Percentiles rank a stretch among this genome's conserved stretches.
phyloP scores from a whole-genome alignment of 306 rosid genomes.

The Prunus salicina region DNA sequence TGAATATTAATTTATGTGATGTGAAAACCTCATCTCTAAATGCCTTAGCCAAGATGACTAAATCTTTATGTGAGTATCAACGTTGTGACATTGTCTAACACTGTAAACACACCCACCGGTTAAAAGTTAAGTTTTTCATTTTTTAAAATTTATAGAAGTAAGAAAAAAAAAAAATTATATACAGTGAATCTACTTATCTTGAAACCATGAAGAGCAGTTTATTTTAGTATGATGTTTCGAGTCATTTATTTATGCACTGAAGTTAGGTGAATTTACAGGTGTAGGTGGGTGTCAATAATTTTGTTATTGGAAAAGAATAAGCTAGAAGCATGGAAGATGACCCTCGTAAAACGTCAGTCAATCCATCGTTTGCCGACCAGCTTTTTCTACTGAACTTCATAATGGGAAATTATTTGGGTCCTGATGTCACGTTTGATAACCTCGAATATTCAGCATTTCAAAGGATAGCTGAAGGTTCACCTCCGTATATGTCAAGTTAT shows the following conservation, averaged over 20 bases:
- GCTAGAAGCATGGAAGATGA: constrained; percentile 37
- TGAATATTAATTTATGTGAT: neutral
- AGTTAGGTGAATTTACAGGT: neutral
- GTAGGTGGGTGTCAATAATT: constrained; percentile 17
- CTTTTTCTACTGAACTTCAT: constrained; percentile 57
- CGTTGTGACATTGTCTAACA: neutral
- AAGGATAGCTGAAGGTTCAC: constrained; percentile 31
- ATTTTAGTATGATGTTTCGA: neutral
- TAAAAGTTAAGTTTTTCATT: neutral
- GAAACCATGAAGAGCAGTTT: neutral
- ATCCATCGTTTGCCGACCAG: constrained; percentile 21
- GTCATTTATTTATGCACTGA: neutral
- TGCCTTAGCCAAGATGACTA: neutral
- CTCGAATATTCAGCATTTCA: constrained; percentile 42
- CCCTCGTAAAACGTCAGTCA: constrained; percentile 16
- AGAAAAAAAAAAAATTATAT: neutral
- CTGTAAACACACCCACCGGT: neutral
- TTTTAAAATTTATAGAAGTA: neutral
- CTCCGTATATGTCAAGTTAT: constrained; percentile 36
- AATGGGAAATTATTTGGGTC: constrained; percentile 56
- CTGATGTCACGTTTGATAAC: constrained; percentile 53
- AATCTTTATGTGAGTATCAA: neutral
- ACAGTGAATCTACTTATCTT: neutral
- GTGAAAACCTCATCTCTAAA: neutral
- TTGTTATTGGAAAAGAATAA: constrained; percentile 1